phyloP scores from a whole-genome alignment of 2,329 filamentous ascomycete species.

The Colletotrichum liaoningense region DNA sequence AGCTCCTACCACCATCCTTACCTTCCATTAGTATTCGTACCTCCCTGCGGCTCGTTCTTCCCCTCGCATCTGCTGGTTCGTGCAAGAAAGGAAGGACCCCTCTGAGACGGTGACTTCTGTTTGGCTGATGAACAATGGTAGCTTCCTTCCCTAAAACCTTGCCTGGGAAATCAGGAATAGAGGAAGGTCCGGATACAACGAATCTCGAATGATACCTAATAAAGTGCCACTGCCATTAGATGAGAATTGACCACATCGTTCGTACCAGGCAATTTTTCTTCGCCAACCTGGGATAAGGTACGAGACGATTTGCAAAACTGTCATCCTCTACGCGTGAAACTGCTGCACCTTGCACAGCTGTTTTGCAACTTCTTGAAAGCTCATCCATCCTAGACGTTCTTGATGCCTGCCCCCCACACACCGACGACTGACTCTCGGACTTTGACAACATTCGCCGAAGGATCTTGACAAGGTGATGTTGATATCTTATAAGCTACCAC shows the following conservation, averaged over 20 bases:
- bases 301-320: background rate
- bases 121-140: background rate
- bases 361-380: background rate
- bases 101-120: background rate
- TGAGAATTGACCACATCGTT: background rate
- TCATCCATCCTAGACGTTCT: background rate
- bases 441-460: background rate
- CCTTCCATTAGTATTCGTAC: constrained; percentile 1
- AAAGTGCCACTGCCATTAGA: constrained; percentile 8
- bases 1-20: constrained; percentile 11
- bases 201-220: background rate
- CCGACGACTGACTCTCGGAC: background rate
- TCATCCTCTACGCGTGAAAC: background rate
- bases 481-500: background rate
- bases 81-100: background rate
- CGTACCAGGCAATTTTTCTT: background rate
- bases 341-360: background rate
- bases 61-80: background rate
- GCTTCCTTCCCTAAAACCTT: background rate
- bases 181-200: background rate
- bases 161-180: background rate
- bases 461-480: constrained; percentile 2
- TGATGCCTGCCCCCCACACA: too few species aligned
- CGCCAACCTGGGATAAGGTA: background rate
- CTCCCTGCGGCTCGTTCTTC: background rate